Conservation (phyloP, 169 alveolate genomes). For the Neospora caninum region DNA sequence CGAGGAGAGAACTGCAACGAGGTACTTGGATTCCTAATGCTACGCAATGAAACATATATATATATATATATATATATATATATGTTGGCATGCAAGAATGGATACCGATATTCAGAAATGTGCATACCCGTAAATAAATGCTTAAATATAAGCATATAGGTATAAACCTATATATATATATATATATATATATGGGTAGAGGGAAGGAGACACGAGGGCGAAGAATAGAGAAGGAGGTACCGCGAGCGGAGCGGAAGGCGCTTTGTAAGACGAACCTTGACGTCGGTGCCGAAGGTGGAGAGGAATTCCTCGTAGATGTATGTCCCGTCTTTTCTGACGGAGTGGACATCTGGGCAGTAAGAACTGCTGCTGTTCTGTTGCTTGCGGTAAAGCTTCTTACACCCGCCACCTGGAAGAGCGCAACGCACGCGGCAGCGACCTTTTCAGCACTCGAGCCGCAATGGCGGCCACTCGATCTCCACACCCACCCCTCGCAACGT, state of each 20-base stretch:
- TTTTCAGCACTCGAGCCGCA: too few species aligned
- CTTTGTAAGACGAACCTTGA: slow-evolving; percentile 86
- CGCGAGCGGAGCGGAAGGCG: neutral
- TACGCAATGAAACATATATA: neutral
- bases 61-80: too few species aligned
- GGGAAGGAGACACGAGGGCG: neutral
- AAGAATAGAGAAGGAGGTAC: neutral
- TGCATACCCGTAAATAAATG: too few species aligned
- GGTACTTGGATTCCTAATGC: neutral
- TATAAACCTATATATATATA: too few species aligned
- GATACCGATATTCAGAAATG: neutral
- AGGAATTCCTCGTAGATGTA: slow-evolving; percentile 94
- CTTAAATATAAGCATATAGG: too few species aligned
- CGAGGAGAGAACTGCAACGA: too few species aligned
- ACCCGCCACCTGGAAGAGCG: slow-evolving; percentile 51
- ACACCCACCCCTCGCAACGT: too few species aligned
- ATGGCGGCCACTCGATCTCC: too few species aligned
- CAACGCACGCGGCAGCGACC: neutral
- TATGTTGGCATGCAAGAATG: too few species aligned
- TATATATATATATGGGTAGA: neutral
- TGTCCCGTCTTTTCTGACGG: slow-evolving; percentile 90
- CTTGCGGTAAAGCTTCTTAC: slow-evolving; percentile 84
- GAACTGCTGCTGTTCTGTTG: slow-evolving; percentile 87
- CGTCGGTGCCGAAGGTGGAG: slow-evolving; percentile 97
- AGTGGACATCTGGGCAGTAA: slow-evolving; percentile 82